Conservation (phyloP, 257 asterid genomes). For the Lycium barbarum region DNA sequence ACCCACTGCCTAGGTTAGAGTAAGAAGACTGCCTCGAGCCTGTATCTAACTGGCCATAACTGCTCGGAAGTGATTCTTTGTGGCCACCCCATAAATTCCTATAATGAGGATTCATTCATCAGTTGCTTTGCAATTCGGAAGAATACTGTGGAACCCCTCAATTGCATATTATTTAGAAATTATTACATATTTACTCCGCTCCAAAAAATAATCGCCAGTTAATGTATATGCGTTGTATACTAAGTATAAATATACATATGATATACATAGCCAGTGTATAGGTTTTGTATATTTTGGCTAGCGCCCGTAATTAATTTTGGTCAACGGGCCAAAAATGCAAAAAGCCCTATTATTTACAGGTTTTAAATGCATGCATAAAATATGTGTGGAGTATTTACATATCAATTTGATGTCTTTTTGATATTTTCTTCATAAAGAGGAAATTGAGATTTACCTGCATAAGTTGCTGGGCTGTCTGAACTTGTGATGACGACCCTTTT, state of each 20-base stretch:
- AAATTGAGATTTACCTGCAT: constrained; percentile 61
- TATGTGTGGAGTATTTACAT: neutral
- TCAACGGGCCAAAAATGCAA: no score
- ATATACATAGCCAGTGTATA: no score
- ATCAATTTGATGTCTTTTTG: neutral
- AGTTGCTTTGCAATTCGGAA: neutral
- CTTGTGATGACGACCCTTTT: constrained; percentile 84
- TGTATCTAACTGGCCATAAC: constrained; percentile 33
- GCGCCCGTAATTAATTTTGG: no score
- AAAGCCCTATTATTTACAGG: neutral
- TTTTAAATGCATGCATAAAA: neutral
- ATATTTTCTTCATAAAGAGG: neutral
- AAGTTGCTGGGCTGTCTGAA: constrained; percentile 84
- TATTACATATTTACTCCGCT: no score
- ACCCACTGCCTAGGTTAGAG: constrained; percentile 60
- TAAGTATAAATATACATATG: no score
- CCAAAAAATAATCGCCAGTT: no score
- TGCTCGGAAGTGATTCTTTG: constrained; percentile 35
- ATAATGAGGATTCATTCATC: constrained; percentile 15
- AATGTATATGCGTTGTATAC: no score
- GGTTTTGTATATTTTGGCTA: no score
- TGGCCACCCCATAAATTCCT: constrained; percentile 32
- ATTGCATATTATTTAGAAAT: no score
- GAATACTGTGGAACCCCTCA: neutral
- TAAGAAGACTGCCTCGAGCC: constrained; percentile 58